Evolutionary conservation across 2,329 filamentous ascomycete genomes (phyloP).

Genomic region (Keithomyces neogunnii): DNA sequence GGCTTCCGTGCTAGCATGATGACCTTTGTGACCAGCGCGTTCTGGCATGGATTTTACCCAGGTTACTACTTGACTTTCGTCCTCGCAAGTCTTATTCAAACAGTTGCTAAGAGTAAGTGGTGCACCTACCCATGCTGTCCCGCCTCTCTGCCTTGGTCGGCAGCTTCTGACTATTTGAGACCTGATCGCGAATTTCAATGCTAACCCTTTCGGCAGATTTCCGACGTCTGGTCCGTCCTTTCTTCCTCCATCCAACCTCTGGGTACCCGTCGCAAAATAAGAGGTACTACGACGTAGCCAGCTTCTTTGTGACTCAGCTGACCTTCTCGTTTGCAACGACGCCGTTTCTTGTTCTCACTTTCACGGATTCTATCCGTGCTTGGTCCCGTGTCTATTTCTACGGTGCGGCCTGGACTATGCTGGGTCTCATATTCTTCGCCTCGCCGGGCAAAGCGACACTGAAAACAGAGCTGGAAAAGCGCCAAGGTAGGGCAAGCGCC

Average conservation of each 20-base stretch:
- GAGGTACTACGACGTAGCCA: slow-evolving; percentile 75
- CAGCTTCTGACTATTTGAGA: not conserved
- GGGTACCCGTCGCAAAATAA: slow-evolving; percentile 62
- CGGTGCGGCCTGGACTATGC: slow-evolving; percentile 57
- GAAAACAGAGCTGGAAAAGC: slow-evolving; percentile 48
- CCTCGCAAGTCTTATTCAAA: slow-evolving; percentile 84
- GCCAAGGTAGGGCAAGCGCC: slow-evolving; percentile 38
- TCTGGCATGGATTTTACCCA: slow-evolving; percentile 98
- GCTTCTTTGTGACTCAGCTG: slow-evolving; percentile 69
- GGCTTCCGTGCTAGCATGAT: slow-evolving; percentile 91
- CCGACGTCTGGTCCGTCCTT: slow-evolving; percentile 80
- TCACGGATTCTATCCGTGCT: slow-evolving; percentile 60
- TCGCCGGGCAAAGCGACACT: slow-evolving; percentile 63
- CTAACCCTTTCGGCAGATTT: slow-evolving; percentile 50
- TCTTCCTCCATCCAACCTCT: slow-evolving; percentile 78
- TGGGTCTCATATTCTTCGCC: slow-evolving; percentile 66
- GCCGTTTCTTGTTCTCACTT: slow-evolving; percentile 76
- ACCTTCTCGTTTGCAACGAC: slow-evolving; percentile 74
- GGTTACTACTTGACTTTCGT: slow-evolving; percentile 92
- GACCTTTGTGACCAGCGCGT: slow-evolving; percentile 87
- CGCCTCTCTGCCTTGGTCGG: not conserved
- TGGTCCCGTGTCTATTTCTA: slow-evolving; percentile 92
- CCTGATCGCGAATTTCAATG: not conserved
- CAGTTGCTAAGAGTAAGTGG: slow-evolving; percentile 82
- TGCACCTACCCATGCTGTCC: not conserved